Evolutionary conservation across 2,329 filamentous ascomycete species (phyloP).

Genomic region (Botrytis byssoidea): DNA sequence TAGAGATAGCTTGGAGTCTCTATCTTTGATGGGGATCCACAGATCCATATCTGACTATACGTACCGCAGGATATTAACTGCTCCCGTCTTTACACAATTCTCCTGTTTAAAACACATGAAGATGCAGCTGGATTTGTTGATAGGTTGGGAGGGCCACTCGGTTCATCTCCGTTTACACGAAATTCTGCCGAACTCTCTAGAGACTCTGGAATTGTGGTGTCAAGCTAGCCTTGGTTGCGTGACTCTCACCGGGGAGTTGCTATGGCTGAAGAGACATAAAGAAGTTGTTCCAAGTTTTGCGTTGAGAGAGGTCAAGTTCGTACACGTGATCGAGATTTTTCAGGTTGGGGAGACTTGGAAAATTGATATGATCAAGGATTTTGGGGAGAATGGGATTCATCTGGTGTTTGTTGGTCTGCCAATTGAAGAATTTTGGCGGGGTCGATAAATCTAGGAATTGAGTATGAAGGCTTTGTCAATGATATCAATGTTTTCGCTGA

Average conservation of each 20-base stretch:
- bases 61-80: accelerated
- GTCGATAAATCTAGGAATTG: neutral
- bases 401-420: neutral
- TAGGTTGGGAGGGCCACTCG: neutral
- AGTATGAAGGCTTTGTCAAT: neutral
- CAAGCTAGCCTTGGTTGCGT: neutral
- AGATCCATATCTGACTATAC: neutral
- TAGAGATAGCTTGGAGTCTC: neutral
- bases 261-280: neutral
- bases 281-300: neutral
- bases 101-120: neutral
- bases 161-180: neutral
- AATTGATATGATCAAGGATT: neutral
- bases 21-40: neutral
- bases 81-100: neutral
- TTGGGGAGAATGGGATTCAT: neutral
- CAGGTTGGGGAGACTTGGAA: neutral
- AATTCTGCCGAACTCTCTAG: neutral
- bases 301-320: neutral
- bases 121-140: neutral
- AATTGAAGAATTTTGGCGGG: neutral
- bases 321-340: neutral
- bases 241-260: neutral
- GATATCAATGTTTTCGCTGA: neutral
- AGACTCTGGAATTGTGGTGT: neutral